These are phyloP conservation scores for Auriscalpium microsporum DNA, from an alignment of 768 basidiomycete genomes.

Conservation along the genomic window DNA sequence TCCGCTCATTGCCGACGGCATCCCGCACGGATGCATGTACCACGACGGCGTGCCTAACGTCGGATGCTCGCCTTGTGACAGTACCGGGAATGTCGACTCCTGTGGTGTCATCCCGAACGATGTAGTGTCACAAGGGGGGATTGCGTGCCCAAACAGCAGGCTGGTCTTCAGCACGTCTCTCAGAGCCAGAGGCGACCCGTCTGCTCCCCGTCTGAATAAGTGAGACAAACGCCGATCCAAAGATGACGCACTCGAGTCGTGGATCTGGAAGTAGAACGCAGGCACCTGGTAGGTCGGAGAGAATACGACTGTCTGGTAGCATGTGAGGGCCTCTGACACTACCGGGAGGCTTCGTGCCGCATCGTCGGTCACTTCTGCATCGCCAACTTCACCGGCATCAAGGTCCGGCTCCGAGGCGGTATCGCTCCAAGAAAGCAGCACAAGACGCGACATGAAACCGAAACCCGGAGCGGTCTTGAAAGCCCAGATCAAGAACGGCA, in stretches of 20 bases:
- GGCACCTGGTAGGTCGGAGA: constrained; percentile 79
- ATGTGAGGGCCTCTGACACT: constrained; percentile 27
- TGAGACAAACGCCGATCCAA: too few species aligned
- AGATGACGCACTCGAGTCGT: constrained; percentile 53
- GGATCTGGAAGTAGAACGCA: constrained; percentile 71
- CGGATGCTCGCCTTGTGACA: constrained; percentile 87
- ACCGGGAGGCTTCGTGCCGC: constrained; percentile 11
- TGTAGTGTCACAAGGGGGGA: constrained; percentile 37
- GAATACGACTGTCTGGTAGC: constrained; percentile 61
- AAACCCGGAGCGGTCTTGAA: constrained; percentile 20
- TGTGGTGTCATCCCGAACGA: constrained; percentile 46
- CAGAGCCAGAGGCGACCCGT: constrained; percentile 54
- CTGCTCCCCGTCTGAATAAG: constrained; percentile 28
- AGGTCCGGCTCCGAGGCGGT: constrained; percentile 1
- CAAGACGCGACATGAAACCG: constrained; percentile 24
- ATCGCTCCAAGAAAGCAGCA: constrained; percentile 7
- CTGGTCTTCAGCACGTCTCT: constrained; percentile 46
- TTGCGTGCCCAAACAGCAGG: constrained; percentile 41
- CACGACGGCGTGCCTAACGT: constrained; percentile 65
- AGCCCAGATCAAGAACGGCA: constrained; percentile 4
- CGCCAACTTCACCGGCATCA: constrained; percentile 11
- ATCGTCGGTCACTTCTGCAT: constrained; percentile 32
- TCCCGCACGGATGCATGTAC: constrained; percentile 87
- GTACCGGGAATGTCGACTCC: constrained; percentile 54
- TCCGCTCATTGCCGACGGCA: constrained; percentile 56